A percentile compares a stretch with the other conserved stretches of the same genome.
phyloP scores from a whole-genome alignment of 129 eudicot species.

The Centrapalus pauciflorus region DNA sequence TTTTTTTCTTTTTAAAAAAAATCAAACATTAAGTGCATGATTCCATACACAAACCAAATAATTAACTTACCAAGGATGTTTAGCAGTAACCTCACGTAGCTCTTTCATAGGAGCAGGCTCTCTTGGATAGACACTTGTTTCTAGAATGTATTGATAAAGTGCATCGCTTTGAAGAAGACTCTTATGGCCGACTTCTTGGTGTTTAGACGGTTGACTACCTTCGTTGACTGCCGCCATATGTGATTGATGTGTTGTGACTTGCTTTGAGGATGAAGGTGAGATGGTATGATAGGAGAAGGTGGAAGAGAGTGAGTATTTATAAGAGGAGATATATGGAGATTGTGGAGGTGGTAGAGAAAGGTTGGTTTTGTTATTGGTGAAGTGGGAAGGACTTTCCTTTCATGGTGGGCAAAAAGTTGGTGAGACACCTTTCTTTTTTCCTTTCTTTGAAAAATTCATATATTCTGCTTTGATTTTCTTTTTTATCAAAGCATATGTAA shows the following conservation, averaged over 20 bases:
- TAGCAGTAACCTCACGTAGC: conserved; percentile 57
- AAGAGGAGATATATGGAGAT: not conserved
- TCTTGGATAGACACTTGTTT: conserved; percentile 60
- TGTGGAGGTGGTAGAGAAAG: conserved; percentile 12
- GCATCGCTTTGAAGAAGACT: conserved; percentile 64
- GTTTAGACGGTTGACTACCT: conserved; percentile 34
- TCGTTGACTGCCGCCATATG: conserved; percentile 33
- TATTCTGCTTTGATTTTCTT: not conserved
- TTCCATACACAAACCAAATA: not conserved
- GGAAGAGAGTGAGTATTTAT: conserved; percentile 15
- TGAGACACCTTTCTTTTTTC: not conserved
- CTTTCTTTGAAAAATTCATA: conserved; percentile 11
- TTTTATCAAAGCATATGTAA: too few species aligned
- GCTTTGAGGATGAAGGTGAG: conserved; percentile 6
- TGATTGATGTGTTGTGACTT: not conserved
- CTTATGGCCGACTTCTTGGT: conserved; percentile 63
- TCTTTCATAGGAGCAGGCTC: conserved; percentile 61
- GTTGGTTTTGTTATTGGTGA: conserved; percentile 31
- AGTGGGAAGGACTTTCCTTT: conserved; percentile 38
- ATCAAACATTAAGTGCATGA: not conserved
- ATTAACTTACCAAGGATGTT: conserved; percentile 44
- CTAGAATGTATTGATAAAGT: conserved; percentile 57
- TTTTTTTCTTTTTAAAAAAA: not conserved
- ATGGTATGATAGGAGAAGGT: not conserved
- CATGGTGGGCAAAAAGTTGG: conserved; percentile 35